Base-by-base conservation (phyloP, 208 protist species). In the Lotmaria passim region DNA sequence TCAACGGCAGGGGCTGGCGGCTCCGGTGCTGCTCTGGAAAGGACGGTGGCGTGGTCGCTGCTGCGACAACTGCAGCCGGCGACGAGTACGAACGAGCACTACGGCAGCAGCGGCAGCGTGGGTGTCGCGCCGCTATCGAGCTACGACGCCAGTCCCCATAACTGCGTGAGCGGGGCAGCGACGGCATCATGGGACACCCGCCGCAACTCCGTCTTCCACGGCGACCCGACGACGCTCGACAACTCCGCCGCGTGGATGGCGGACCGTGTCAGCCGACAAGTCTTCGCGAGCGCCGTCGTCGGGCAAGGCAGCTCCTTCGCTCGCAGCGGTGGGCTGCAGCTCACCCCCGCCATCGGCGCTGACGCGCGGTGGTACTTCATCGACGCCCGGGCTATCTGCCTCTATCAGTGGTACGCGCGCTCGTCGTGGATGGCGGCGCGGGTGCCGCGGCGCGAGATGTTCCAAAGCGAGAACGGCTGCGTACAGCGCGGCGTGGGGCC, bases 291-390 rank as follows among this genome's bases (percentile, higher is more conserved):
- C 15, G 68, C 38, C 11, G 58, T 64, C 47, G 51, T 36, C 21
- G 51, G 62, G 17, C 63, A 53, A 48, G 61, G 58, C n/a, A 56
- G 55, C 21, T 33, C 38, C 23, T 66, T 56, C 26, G 46, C 66
- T 8, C 44, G 38, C 44, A 75, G 41, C 47, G 55, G 60, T 10
- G 44, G 64, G 2, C 50, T 71, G 52, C 64, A 65, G 30, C 69
- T 86, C 24, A 47, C 75, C 21, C 52, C 63, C 21, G 53, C 76
- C 23, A 71, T 75, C 55, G 81, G 81, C 15, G 73, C 76, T 3
- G 81, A 86, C 48, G 75, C 76, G 28, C 75, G 81, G 48, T 86
- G 81, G 81, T 86, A 86, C 73, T 72, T 86, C 23, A 68, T 86
- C 30, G 81, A 86, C 43, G 76, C 81, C 0, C 68, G 81, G 19